phyloP scores from a whole-genome alignment of 2,329 filamentous ascomycete species.

The Clonostachys solani region DNA sequence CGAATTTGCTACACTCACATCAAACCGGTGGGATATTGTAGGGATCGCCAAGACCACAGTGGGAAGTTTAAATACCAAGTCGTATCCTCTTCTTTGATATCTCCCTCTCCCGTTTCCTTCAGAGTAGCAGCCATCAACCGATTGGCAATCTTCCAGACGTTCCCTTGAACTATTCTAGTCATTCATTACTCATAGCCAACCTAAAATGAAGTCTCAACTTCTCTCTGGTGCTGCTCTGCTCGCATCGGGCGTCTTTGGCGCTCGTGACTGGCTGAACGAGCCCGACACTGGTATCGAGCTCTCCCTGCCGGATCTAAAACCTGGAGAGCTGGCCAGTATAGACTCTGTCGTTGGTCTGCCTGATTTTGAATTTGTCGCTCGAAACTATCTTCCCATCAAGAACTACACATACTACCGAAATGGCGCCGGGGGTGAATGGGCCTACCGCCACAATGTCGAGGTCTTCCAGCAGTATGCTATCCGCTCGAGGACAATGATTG shows the following conservation, averaged over 20 bases:
- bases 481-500: slow-evolving; percentile 26
- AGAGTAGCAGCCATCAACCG: no score
- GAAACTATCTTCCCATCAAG: slow-evolving; percentile 31
- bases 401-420: slow-evolving; percentile 45
- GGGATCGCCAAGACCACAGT: no score
- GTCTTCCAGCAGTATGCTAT: slow-evolving; percentile 39
- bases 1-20: no score
- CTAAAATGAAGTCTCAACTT: slow-evolving; percentile 3
- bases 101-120: no score
- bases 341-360: slow-evolving; percentile 36
- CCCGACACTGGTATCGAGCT: slow-evolving; percentile 25
- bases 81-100: no score
- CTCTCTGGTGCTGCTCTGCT: slow-evolving; percentile 12
- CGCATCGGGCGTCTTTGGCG: slow-evolving; percentile 17
- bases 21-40: no score
- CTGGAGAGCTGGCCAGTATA: slow-evolving; percentile 28
- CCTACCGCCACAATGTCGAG: slow-evolving; percentile 47
- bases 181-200: not conserved
- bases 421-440: slow-evolving; percentile 43
- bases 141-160: no score
- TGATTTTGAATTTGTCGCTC: slow-evolving; percentile 45
- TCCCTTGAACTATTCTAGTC: not conserved
- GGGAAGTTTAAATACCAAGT: no score
- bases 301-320: slow-evolving; percentile 22
- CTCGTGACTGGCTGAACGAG: slow-evolving; percentile 23